Base-by-base conservation (phyloP, 345 rosid genomes). In the Litchi chinensis region DNA sequence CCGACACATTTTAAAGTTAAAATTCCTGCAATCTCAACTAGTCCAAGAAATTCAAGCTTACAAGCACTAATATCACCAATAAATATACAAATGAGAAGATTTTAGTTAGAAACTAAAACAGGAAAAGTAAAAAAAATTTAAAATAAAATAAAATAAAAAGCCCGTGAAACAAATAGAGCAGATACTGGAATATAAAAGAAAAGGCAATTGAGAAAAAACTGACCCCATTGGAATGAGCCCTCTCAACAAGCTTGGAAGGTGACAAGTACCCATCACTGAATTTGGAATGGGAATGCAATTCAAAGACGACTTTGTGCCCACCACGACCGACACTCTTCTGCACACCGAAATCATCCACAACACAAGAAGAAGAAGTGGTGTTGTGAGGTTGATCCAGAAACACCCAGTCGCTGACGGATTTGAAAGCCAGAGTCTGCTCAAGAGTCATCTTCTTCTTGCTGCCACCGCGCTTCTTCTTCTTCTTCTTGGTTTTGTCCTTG, bases 221-320 rank as follows among this genome's bases (percentile, higher is more conserved):
- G 60, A 96, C 99, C 92, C 98, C 97, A 74, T 90, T 89, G 52
- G 75, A 81, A 84, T 93, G 90, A 87, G 99, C 99, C 81, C 90
- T 91, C 85, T 96, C 93, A 5, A 96, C 91, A 81, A 96, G 92
- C 88, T 91, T 96, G 3, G 97, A 82, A 77, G 99, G 99, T 19
- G 99, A 88, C 77, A 96, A 81, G 85, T 84, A 94, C 24, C 99
- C 99, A 81, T 96, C 99, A 80, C 99, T 96, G 84, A 66, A 89
- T 79, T 94, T 96, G 57, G 98, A 89, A 83, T 96, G 99, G 11
- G 93, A 89, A 80, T 96, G 99, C 83, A 94, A 86, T 82, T 96
- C 99, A 80, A 94, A 96, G 6, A 90, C 87, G 81, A 90, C 39
- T 77, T 82, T 93, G 50, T 88, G 88, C 59, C 62, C 73, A 12